These are phyloP conservation scores for Yamadazyma atmosphaerica DNA, from an alignment of 1,139 yeast genomes.

Conservation along the genomic window DNA sequence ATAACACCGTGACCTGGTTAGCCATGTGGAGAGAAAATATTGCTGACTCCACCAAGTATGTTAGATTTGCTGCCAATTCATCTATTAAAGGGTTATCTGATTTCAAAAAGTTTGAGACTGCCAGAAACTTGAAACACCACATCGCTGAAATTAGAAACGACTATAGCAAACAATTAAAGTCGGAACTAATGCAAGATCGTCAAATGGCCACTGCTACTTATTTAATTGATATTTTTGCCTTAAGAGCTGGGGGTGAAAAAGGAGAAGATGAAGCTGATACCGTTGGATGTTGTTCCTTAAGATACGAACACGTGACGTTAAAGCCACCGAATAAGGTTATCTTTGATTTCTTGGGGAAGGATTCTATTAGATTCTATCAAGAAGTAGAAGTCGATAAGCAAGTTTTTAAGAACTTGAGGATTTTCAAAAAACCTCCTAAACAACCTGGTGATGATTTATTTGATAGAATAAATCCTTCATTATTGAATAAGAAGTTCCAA, in stretches of 20 bases:
- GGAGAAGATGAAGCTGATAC: conserved; percentile 98
- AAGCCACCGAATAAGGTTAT: conserved; percentile 84
- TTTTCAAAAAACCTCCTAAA: conserved; percentile 86
- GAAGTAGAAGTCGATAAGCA: conserved; percentile 89
- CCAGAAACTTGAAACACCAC: conserved; percentile 75
- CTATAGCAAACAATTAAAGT: conserved; percentile 68
- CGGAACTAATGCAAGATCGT: conserved; percentile 78
- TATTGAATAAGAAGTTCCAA: conserved; percentile 83
- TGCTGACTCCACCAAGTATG: conserved; percentile 80
- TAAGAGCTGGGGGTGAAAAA: conserved; percentile 98
- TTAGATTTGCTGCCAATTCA: conserved; percentile 87
- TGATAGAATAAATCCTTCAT: conserved; percentile 82
- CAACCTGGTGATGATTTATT: conserved; percentile 90
- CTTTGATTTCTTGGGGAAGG: conserved; percentile 96
- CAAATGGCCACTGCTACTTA: conserved; percentile 95
- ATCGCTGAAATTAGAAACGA: conserved; percentile 75
- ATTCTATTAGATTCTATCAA: conserved; percentile 87
- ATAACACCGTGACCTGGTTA: conserved; percentile 90
- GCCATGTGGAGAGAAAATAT: conserved; percentile 98
- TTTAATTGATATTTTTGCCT: conserved; percentile 88
- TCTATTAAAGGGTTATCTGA: conserved; percentile 91
- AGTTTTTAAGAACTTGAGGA: conserved; percentile 83
- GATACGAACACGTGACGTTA: conserved; percentile 85
- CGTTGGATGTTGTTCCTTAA: conserved; percentile 93
- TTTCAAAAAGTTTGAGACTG: conserved; percentile 88